Evolutionary conservation across 441 rosid genomes (phyloP), one percentile per base, ranked within the genome.

Genomic region (Kokia cookei): DNA sequence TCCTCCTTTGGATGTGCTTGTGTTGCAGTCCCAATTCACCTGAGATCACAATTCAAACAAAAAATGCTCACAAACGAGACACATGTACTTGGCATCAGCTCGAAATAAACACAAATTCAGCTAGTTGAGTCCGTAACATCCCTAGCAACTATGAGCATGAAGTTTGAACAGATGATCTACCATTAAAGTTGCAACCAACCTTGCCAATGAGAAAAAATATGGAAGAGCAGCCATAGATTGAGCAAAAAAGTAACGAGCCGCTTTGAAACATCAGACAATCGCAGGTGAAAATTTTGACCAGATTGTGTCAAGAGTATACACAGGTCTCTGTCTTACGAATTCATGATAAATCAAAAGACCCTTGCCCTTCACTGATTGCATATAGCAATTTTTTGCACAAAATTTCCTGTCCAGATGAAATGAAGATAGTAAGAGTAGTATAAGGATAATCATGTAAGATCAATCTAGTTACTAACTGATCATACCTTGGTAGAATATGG

Each of bases 351-450:
- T 96, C 98, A 50, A 94, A 96, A 29, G 98, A 96, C 69, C 98
- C 99, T 81, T 94, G 99, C 77, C 98, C 99, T 86, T 96, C 99
- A n/a, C 63, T 86, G 82, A 96, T 94, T 67, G 99, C 99, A n/a
- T 94, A 96, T 12, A 92, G 79, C 63, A 96, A 81, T 68, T 96
- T 94, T 89, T 88, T 92, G 89, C 73, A 86, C 98, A 96, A 90
- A 50, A 94, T 93, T 82, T 96, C 99, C 99, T 93, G 98, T 83
- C 80, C 12, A 74, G 63, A 64, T 22, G 65, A 65, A 60, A 75
- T 43, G 37, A 69, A 10, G 45, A 71, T 61, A 13, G 64, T 3
- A 7, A 5, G 15, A 58, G 3, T 1, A 8, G 5, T 1, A 42
- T 10, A 54, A 40, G 13, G 14, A 40, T 2, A 22, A 57, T 7